These are phyloP conservation scores for Fusarium sp. DNA, from an alignment of 2,329 filamentous ascomycete species.

Conservation along the genomic window DNA sequence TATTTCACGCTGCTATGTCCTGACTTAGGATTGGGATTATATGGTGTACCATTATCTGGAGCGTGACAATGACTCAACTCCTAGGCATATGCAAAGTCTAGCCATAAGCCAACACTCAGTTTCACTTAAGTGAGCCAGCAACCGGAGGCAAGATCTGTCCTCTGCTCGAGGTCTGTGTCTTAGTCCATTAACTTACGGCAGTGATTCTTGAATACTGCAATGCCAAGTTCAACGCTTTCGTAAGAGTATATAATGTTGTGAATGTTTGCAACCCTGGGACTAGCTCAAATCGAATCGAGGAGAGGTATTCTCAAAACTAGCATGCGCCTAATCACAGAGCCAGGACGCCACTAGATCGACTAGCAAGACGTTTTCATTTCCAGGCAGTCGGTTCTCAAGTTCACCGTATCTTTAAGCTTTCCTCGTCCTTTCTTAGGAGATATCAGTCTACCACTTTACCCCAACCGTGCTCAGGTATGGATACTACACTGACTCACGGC, in stretches of 20 bases:
- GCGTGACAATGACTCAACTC: neutral
- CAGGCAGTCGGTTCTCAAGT: neutral
- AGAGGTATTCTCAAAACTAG: neutral
- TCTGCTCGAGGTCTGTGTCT: neutral
- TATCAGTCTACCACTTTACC: neutral
- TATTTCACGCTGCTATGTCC: neutral
- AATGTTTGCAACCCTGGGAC: neutral
- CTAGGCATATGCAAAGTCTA: neutral
- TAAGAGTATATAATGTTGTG: neutral
- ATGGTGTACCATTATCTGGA: neutral
- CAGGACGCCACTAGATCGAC: neutral
- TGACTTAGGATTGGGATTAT: neutral
- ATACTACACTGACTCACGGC: neutral
- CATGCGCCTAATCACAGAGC: neutral
- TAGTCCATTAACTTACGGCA: neutral
- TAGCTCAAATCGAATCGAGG: neutral
- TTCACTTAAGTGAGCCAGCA: neutral
- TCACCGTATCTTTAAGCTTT: neutral
- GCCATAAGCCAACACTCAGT: neutral
- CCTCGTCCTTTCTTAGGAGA: neutral
- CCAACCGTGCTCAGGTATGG: neutral
- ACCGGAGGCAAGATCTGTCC: neutral
- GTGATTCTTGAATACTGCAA: neutral
- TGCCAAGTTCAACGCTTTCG: neutral
- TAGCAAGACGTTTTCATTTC: neutral